phyloP scores from a whole-genome alignment of 2,329 filamentous ascomycete genomes.

The Aspergillus ruber region DNA sequence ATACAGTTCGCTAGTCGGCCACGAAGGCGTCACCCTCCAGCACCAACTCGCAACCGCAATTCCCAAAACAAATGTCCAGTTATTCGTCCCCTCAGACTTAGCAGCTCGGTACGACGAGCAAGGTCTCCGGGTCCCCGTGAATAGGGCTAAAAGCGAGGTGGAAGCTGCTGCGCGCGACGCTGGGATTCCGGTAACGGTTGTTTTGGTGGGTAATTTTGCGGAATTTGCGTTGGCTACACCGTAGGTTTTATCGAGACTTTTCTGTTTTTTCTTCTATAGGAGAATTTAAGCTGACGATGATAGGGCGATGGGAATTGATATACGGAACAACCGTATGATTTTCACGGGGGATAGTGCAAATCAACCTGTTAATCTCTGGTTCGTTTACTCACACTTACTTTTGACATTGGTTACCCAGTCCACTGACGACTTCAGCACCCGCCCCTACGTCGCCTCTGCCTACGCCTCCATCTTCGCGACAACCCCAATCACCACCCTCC shows the following conservation, averaged over 20 bases:
- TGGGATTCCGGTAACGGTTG: conserved; percentile 10
- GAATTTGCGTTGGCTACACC: conserved; percentile 8
- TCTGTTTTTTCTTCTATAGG: too few relatives aligned
- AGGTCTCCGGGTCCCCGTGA: conserved; percentile 6
- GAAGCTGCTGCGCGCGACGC: conserved; percentile 9
- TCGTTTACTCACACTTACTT: too few relatives aligned
- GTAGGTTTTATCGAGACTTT: conserved; percentile 2
- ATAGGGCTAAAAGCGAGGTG: conserved; percentile 7
- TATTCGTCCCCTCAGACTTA: conserved; percentile 14
- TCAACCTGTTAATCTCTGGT: conserved; percentile 11
- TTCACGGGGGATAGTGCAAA: conserved; percentile 7
- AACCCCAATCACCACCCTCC: conserved; percentile 6
- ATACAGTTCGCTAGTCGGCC: conserved; percentile 14
- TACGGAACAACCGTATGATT: conserved; percentile 6
- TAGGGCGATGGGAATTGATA: conserved; percentile 10
- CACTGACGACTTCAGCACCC: conserved; percentile 9
- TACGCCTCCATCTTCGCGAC: conserved; percentile 12
- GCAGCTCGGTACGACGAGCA: conserved; percentile 7
- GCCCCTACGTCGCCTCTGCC: conserved; percentile 10
- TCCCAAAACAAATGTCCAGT: conserved; percentile 11
- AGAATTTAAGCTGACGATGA: background rate
- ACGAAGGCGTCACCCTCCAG: conserved; percentile 7
- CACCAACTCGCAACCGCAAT: conserved; percentile 12
- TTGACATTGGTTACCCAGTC: too few relatives aligned
- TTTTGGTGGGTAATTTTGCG: conserved; percentile 11